Evolutionary conservation across 805 yeast species (phyloP), one percentile per base, ranked within the genome.

Genomic region (Danielia reshetovae): DNA sequence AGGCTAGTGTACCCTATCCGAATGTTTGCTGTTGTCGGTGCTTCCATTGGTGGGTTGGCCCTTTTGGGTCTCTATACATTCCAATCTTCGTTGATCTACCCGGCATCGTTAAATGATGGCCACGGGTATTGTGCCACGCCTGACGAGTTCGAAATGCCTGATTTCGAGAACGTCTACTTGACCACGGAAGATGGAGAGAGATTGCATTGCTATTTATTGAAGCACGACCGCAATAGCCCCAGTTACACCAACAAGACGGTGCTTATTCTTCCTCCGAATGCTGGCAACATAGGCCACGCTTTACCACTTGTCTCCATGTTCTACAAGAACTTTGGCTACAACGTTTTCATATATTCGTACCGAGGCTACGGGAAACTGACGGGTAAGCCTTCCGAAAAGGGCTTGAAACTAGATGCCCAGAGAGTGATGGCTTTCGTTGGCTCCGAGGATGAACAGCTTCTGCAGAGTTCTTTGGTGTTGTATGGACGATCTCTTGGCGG

Each of bases 401-500:
- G 97, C 0, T 62, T 90, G 45, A 89, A 89, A 54, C 52, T 70
- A 1, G 98, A 90, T 53, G 93, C 95, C 1, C 81, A 80, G 43
- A 68, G 87, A 0, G 79, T 81, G 2, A 67, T 85, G 65, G 59
- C 73, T 13, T 82, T 69, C 48, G 52, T 90, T n/a, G 48, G 59
- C 7, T 34, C 51, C 1, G 57, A 65, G 1, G 81, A 84, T 48
- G 62, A 64, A 9, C 79, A 72, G 41, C 69, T 79, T 36, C 60
- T 65, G 31, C 57, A 66, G 32, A 69, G 82, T 1, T 62, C 78
- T 8, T 42, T 89, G 2, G 62, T 86, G 1, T 65, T 88, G 7
- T 88, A 88, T 54, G 97, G 97, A 2, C 70, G 97, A 32, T 85
- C 96, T 7, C 63, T 90, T 9, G 98, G 98, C 23, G 97, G 97